Conservation (phyloP, 257 asterid species). For the Capsicum baccatum region DNA sequence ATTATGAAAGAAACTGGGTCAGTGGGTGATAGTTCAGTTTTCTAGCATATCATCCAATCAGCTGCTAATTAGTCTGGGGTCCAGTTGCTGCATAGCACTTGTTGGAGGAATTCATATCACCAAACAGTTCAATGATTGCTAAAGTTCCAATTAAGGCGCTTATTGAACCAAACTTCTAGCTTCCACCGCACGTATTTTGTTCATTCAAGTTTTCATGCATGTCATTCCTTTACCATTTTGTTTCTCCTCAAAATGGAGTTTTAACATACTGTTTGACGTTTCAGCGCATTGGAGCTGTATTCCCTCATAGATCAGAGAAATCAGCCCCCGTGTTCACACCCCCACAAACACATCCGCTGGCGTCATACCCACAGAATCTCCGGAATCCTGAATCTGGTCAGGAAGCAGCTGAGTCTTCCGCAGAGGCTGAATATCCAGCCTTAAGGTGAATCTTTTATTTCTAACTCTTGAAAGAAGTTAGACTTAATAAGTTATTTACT, state of each 20-base stretch:
- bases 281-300: conserved; percentile 96
- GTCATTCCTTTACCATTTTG: neutral
- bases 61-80: neutral
- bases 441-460: conserved; percentile 60
- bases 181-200: neutral
- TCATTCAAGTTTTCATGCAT: conserved; percentile 18
- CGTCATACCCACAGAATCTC: conserved; percentile 87
- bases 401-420: conserved; percentile 82
- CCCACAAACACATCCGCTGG: conserved; percentile 84
- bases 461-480: neutral
- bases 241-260: conserved; percentile 10
- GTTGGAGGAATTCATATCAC: conserved; percentile 26
- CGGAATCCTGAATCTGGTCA: conserved; percentile 68
- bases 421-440: conserved; percentile 93
- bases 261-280: conserved; percentile 41
- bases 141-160: neutral
- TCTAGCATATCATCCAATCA: neutral
- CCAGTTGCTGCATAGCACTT: conserved; percentile 12
- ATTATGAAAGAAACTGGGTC: neutral
- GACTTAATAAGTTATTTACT: conserved; percentile 14
- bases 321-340: conserved; percentile 93
- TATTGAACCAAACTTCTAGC: conserved; percentile 15
- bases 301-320: conserved; percentile 92
- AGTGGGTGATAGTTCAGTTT: conserved; percentile 14
- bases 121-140: conserved; percentile 18